phyloP scores from a whole-genome alignment of 1,139 yeast genomes.

The Sugiyamaella pinicola region DNA sequence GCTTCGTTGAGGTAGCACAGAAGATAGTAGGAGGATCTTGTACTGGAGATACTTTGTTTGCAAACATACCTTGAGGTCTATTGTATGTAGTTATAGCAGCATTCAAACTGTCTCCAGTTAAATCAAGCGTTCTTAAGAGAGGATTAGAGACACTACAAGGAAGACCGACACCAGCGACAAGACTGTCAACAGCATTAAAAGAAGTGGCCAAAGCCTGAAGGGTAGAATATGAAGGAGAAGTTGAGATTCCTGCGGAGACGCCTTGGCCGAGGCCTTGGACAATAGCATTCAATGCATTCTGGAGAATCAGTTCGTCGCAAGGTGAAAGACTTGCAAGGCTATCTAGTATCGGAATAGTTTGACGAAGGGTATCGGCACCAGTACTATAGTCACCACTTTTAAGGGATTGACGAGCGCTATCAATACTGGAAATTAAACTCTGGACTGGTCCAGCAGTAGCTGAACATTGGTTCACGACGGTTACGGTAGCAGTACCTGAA shows the following conservation, averaged over 20 bases:
- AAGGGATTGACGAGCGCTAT: conserved; percentile 7
- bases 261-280: conserved; percentile 1
- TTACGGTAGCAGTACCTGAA: conserved; percentile 4
- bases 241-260: background rate
- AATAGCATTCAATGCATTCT: background rate
- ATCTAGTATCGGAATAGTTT: background rate
- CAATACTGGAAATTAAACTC: conserved; percentile 1
- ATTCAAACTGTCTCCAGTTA: conserved; percentile 2
- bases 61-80: background rate
- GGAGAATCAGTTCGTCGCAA: conserved; percentile 5
- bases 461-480: conserved; percentile 4
- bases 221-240: background rate
- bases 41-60: background rate
- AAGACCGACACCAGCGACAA: conserved; percentile 3
- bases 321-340: conserved; percentile 6
- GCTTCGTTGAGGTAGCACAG: background rate
- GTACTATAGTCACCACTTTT: background rate
- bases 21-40: background rate
- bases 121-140: background rate
- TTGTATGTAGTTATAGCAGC: background rate
- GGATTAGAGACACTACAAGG: conserved; percentile 4
- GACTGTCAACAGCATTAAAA: conserved; percentile 5
- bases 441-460: conserved; percentile 5
- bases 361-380: conserved; percentile 3
- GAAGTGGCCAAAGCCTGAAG: conserved; percentile 7